Evolutionary conservation across 768 basidiomycete species (phyloP), one percentile per base, ranked within the genome.

Genomic region (Leccinum variicolor): DNA sequence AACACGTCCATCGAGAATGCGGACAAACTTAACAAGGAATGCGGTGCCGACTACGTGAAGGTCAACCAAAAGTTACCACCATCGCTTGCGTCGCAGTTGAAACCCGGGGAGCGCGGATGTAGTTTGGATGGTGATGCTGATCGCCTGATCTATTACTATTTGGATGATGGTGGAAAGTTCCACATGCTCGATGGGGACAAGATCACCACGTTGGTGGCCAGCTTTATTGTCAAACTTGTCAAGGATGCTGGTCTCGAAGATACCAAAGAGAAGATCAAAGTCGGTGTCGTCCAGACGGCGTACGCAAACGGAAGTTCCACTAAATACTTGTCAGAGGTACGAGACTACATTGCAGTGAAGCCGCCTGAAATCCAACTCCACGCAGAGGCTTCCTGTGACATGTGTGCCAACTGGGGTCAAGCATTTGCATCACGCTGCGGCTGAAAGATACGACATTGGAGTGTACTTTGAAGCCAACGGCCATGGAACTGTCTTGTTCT

Each of bases 381-480:
- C 25, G 34, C 66, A 97, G 94, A 86, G 91, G 52, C 82, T 98
- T 33, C 95, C 97, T 39, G 94, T 98, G 23, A 88, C 87, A 67
- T 99, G 97, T 69, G 94, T 96, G 7, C 79, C 93, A 2, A 99
- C 97, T 15, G 97, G 97, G 26, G 97, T 99, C 59, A 99, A 99
- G 74, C 91, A 98, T 70, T 84, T 98, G 50, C 97, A 99, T 70
- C 95, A 98, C 68, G 97, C 95, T 15, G 97, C 97, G 11, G 92
- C 95, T 66, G 84, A 87, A 66, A 84, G 86, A 66, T 98, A 88
- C 73, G 84, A 93, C 69, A 82, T 99, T 55, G 97, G 97, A n/a
- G 92, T 99, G 47, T 99, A 99, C 75, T 99, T 99, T 66, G 97
- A 99, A 73, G 97, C 97, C 33, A 99, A 99, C 70, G 97, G 97